Percentiles rank a stretch among this genome's conserved stretches.
Evolutionary conservation across 75 land plant species (phyloP).

Genomic region (Selaginella moellendorffii): DNA sequence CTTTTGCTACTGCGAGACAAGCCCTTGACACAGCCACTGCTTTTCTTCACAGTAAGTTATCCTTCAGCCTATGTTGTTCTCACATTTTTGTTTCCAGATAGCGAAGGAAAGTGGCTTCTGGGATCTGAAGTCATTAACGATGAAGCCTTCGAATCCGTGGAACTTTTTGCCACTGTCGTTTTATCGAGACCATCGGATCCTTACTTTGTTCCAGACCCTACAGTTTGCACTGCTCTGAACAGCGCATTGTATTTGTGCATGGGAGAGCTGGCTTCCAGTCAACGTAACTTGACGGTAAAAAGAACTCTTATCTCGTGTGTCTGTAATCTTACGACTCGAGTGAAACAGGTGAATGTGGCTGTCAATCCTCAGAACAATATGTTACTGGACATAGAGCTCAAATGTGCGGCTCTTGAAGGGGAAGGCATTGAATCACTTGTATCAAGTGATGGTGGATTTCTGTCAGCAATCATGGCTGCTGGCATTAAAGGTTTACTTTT

Average conservation of each 20-base stretch:
- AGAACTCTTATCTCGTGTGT: too few relatives aligned
- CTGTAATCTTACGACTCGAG: not conserved
- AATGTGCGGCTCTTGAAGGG: slow-evolving; percentile 54
- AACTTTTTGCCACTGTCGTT: slow-evolving; percentile 60
- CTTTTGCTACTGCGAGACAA: slow-evolving; percentile 48
- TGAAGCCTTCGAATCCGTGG: slow-evolving; percentile 38
- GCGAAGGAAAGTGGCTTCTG: slow-evolving; percentile 47
- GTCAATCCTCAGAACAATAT: slow-evolving; percentile 9
- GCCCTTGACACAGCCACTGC: slow-evolving; percentile 35
- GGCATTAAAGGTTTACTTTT: slow-evolving; percentile 59
- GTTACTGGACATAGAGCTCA: slow-evolving; percentile 15
- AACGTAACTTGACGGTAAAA: slow-evolving; percentile 53
- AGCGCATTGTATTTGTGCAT: slow-evolving; percentile 71
- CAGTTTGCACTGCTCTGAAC: slow-evolving; percentile 58
- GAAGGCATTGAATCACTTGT: too few relatives aligned
- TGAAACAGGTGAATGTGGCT: not conserved
- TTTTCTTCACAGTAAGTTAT: slow-evolving; percentile 38
- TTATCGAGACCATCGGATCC: slow-evolving; percentile 56
- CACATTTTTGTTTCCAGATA: slow-evolving; percentile 21
- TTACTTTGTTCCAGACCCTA: slow-evolving; percentile 71
- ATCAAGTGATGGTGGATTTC: slow-evolving; percentile 72
- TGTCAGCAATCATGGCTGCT: slow-evolving; percentile 65
- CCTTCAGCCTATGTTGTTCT: not conserved
- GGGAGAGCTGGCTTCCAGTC: slow-evolving; percentile 37
- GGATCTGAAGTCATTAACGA: slow-evolving; percentile 14